Base-by-base conservation (phyloP, 495 filamentous ascomycete species). In the Xylaria acuta region DNA sequence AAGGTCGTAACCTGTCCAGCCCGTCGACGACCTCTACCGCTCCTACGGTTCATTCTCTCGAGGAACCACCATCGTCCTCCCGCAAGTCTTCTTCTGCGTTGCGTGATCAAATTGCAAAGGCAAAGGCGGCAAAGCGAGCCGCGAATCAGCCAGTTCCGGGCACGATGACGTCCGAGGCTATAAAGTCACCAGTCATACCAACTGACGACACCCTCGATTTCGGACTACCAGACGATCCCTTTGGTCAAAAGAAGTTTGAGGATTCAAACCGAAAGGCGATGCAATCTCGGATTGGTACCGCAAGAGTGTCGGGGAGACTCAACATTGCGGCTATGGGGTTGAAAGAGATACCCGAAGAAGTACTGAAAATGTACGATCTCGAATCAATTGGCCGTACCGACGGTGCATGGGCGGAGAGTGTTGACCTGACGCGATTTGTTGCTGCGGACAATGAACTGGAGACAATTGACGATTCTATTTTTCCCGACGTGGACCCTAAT, bases 401-500 rank as follows among this genome's bases (percentile, higher is more conserved):
- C 40, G 84, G 88, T 25, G 87, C 91, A 54, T 99, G 96, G 96
- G 95, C 94, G 38, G 95, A 98, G 81, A 91, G 92, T 67, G 94
- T 99, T 18, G 97, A 98, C 78, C 84, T 99, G n/a, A 90, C 91
- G 11, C 90, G 92, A 67, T 89, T 99, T 62, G 89, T 95, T 74
- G 94, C 92, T 41, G 95, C 96, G 16, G 95, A 98, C 78, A 98
- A 99, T 78, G 94, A 98, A 77, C 77, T 99, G 68, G 88, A 91
- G 75, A 82, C 86, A 43, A 86, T 99, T 36, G 83, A 87, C 22
- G 92, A 95, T 54, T 79, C 84, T 1, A 82, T 94, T 16, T 97
- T 97, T 78, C 94, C 94, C 0, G 93, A 97, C 73, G 82, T 87
- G 32, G 88, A 91, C 69, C 81, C 85, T 0, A 80, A 86, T 41